Conservation (phyloP, 2,329 filamentous ascomycete genomes). For the Aspergillus candidus region DNA sequence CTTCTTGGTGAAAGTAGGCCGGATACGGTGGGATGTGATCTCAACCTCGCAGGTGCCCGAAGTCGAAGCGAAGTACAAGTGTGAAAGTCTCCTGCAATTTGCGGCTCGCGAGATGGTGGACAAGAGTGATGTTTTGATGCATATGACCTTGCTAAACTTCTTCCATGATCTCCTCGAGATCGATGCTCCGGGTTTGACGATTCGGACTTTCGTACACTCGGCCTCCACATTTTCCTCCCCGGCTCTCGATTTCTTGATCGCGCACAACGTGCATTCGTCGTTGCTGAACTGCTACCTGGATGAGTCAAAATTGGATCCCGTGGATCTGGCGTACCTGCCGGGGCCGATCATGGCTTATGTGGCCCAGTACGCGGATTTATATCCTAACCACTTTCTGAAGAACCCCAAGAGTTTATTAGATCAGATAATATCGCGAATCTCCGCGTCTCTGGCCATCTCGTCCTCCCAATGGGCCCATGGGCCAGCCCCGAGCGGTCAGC, state of each 20-base stretch:
- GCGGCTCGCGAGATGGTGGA: constrained; percentile 53
- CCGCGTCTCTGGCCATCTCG: constrained; percentile 40
- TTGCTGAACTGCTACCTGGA: constrained; percentile 49
- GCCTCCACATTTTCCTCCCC: constrained; percentile 35
- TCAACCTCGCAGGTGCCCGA: constrained; percentile 47
- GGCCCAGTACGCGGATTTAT: constrained; percentile 49
- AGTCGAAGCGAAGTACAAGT: constrained; percentile 42
- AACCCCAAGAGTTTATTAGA: constrained; percentile 35
- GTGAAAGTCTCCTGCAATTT: constrained; percentile 49
- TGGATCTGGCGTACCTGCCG: constrained; percentile 50
- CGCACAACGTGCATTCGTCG: constrained; percentile 45
- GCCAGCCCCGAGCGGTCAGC: constrained; percentile 50
- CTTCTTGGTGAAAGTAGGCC: constrained; percentile 49
- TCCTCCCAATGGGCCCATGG: constrained; percentile 48
- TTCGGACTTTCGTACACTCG: constrained; percentile 27
- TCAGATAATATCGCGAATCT: constrained; percentile 44
- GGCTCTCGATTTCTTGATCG: constrained; percentile 48
- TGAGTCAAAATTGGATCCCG: constrained; percentile 42
- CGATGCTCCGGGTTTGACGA: constrained; percentile 30
- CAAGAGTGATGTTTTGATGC: constrained; percentile 53
- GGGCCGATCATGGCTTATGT: constrained; percentile 53
- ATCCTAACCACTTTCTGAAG: constrained; percentile 51
- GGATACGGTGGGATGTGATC: constrained; percentile 51
- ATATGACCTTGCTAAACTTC: constrained; percentile 55
- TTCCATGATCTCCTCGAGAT: constrained; percentile 49